Evolutionary conservation across 108 stramenopile genomes (phyloP), one percentile per base, ranked within the genome.

Genomic region (Nitzschia sp.): DNA sequence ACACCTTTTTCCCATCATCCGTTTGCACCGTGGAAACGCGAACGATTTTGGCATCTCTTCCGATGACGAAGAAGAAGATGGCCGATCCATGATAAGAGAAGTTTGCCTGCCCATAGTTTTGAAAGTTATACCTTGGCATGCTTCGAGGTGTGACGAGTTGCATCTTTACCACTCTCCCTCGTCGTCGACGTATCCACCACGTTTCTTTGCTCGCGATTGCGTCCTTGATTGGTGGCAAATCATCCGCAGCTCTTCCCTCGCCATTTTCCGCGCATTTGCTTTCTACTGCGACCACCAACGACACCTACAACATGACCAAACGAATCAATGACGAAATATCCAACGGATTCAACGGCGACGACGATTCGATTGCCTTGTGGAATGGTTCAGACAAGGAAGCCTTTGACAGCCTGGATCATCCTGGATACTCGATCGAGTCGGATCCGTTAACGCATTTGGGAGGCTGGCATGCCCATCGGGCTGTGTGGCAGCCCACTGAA

Each of bases 391-490:
- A 80, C 31, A 60, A 66, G 62, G 76, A 70, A 21, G 34, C 38
- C 9, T 84, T 81, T 56, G 36, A 46, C 0, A 31, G 46, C 28
- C 33, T 75, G 55, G 55, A 71, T 13, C 83, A 84, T 60, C 76
- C 80, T 46, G 83, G 83, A 32, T 84, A 84, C 54, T 59, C 77
- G 15, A 18, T 69, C 17, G 64, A 75, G 38, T 75, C 73, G 6
- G 72, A 84, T 60, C 66, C 80, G 9, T 35, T 46, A 1, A 77
- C 66, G 6, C 31, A 46, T 54, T 54, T 71, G 23, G 83, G 83
- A 29, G 83, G 83, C 23, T 84, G 83, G 83, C 56, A 74, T 36
- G 77, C 77, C 24, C 76, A 84, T 33, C 76, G 76, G 17, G 59
- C 59, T 34, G 74, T 68, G 3, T 66, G 73, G 74, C 54, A 68